Conservation (phyloP, 805 yeast genomes). For the Myxozyma vanderwaltii region DNA sequence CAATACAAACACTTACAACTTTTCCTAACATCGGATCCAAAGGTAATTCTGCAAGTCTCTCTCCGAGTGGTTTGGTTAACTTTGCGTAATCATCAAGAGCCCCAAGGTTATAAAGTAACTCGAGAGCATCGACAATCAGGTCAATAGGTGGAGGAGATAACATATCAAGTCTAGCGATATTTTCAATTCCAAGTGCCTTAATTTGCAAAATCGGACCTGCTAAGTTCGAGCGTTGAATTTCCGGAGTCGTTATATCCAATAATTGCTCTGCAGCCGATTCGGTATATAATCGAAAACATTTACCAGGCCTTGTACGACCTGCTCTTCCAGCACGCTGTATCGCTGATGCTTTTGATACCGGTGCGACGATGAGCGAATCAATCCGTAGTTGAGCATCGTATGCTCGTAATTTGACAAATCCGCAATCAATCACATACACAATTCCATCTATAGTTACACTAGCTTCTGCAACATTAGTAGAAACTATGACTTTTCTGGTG, state of each 20-base stretch:
- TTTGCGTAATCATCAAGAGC: constrained; percentile 72
- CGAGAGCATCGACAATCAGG: constrained; percentile 65
- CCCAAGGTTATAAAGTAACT: constrained; percentile 73
- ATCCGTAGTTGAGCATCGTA: constrained; percentile 73
- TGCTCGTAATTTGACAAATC: constrained; percentile 73
- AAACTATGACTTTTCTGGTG: constrained; percentile 71
- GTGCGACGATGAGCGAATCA: constrained; percentile 69
- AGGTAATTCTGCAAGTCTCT: constrained; percentile 68
- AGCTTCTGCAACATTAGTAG: constrained; percentile 88
- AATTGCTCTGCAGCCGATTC: constrained; percentile 42
- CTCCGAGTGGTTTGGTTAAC: constrained; percentile 59
- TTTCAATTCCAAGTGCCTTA: constrained; percentile 64
- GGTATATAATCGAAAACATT: constrained; percentile 69
- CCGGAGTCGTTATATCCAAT: constrained; percentile 73
- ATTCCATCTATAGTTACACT: constrained; percentile 84
- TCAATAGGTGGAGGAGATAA: constrained; percentile 75
- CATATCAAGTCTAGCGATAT: constrained; percentile 66
- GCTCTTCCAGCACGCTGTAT: constrained; percentile 81
- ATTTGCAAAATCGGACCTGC: constrained; percentile 65
- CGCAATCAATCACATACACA: constrained; percentile 75
- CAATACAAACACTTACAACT: constrained; percentile 47
- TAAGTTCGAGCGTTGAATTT: constrained; percentile 76
- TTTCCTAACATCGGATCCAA: constrained; percentile 72
- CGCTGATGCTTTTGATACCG: constrained; percentile 77
- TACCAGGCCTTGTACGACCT: constrained; percentile 77